Conservation (phyloP, 2,329 filamentous ascomycete genomes). For the Albifimbria verrucaria region DNA sequence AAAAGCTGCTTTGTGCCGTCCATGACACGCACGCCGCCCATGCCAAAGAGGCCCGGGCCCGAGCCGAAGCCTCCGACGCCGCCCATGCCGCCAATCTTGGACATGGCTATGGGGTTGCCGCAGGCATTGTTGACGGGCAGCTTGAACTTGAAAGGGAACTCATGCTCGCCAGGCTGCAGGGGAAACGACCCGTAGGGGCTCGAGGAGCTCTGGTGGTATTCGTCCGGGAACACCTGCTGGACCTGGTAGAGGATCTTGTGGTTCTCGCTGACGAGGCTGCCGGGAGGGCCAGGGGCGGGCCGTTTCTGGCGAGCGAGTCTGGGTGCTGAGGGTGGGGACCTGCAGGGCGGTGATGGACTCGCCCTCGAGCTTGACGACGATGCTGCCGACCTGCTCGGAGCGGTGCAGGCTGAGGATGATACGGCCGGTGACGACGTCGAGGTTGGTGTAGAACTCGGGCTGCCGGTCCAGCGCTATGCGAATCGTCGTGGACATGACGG, state of each 20-base stretch:
- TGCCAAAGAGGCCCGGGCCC: slow-evolving; percentile 42
- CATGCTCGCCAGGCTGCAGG: slow-evolving; percentile 66
- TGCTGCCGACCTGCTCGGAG: slow-evolving; percentile 66
- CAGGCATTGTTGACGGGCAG: slow-evolving; percentile 75
- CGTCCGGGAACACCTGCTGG: slow-evolving; percentile 67
- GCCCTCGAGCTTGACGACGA: slow-evolving; percentile 81
- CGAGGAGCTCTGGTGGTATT: slow-evolving; percentile 37
- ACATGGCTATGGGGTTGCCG: slow-evolving; percentile 49
- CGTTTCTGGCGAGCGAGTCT: slow-evolving; percentile 32
- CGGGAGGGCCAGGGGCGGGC: slow-evolving; percentile 30
- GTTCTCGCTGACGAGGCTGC: slow-evolving; percentile 51
- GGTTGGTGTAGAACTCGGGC: slow-evolving; percentile 74
- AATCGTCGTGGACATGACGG: slow-evolving; percentile 54
- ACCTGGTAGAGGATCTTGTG: slow-evolving; percentile 75
- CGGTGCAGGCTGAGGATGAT: slow-evolving; percentile 57
- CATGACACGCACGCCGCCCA: slow-evolving; percentile 56
- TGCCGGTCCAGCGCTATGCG: slow-evolving; percentile 63
- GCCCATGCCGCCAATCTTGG: slow-evolving; percentile 49
- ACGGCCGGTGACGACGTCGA: slow-evolving; percentile 67
- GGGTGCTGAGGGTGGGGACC: slow-evolving; percentile 43
- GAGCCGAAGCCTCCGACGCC: slow-evolving; percentile 50
- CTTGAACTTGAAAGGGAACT: slow-evolving; percentile 77
- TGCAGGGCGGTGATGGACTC: slow-evolving; percentile 67
- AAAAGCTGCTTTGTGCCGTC: slow-evolving; percentile 61
- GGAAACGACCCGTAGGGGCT: slow-evolving; percentile 49